A percentile compares a stretch with the other conserved stretches of the same genome.
phyloP scores from a whole-genome alignment of 2,329 filamentous ascomycete species.

The Colletotrichum liriopes region DNA sequence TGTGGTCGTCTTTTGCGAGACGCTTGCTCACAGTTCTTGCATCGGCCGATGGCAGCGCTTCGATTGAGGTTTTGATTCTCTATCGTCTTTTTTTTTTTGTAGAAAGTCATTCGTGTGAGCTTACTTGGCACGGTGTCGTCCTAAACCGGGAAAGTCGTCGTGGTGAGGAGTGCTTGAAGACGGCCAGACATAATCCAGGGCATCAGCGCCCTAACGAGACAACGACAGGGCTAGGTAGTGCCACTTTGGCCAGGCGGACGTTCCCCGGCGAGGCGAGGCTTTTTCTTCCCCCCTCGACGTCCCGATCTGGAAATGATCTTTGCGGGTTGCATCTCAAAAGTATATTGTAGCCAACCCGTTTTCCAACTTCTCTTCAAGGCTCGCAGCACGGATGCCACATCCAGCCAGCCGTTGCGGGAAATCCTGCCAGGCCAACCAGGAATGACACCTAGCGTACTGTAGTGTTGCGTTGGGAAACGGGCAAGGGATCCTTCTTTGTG shows the following conservation, averaged over 20 bases:
- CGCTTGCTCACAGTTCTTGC: not conserved
- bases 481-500: not conserved
- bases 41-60: not conserved
- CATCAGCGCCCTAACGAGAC: conserved; percentile 23
- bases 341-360: conserved; percentile 15
- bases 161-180: not conserved
- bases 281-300: not conserved
- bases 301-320: conserved; percentile 35
- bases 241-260: conserved; percentile 12
- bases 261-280: conserved; percentile 24
- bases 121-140: not conserved
- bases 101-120: not conserved
- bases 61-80: not conserved
- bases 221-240: conserved; percentile 20
- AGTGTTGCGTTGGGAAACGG: not conserved
- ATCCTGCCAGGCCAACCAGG: conserved; percentile 7
- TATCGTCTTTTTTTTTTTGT: too few species aligned
- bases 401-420: conserved; percentile 10
- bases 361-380: conserved; percentile 9
- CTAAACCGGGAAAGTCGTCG: not conserved
- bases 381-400: conserved; percentile 10
- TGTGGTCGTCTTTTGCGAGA: not conserved
- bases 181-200: not conserved
- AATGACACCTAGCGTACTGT: not conserved
- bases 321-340: conserved; percentile 20